These are phyloP conservation scores for Neonectria punicea DNA, from an alignment of 2,329 filamentous ascomycete species.

Conservation along the genomic window DNA sequence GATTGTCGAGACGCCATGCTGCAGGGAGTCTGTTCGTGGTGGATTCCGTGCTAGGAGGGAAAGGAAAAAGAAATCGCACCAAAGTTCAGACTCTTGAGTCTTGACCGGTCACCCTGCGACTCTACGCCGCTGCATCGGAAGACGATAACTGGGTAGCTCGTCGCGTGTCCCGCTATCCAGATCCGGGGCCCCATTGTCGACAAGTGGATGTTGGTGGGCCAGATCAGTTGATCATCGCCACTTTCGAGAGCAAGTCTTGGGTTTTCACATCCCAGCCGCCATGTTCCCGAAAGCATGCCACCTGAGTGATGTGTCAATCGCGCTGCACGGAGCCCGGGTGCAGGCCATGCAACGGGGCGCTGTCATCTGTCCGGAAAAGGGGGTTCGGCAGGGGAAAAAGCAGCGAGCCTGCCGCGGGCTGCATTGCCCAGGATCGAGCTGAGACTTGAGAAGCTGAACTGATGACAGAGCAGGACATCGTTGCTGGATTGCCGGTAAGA, in stretches of 20 bases:
- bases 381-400: conserved; percentile 13
- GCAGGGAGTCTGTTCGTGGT: conserved; percentile 23
- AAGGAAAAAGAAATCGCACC: neutral
- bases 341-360: conserved; percentile 10
- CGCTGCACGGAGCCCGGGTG: conserved; percentile 9
- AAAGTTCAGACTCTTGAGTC: conserved; percentile 1
- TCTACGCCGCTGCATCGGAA: neutral
- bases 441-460: neutral
- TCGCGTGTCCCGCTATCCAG: conserved; percentile 3
- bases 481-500: neutral
- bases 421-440: conserved; percentile 9
- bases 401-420: conserved; percentile 9
- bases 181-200: conserved; percentile 18
- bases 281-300: conserved; percentile 23
- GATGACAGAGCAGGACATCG: neutral
- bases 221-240: conserved; percentile 26
- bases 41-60: conserved; percentile 7
- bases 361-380: conserved; percentile 9
- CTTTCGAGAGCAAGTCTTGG: conserved; percentile 17
- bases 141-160: neutral
- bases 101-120: neutral
- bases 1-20: conserved; percentile 25
- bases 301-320: conserved; percentile 21
- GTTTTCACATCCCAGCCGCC: neutral
- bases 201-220: conserved; percentile 23